phyloP scores from a whole-genome alignment of 306 rosid genomes.

The Fagus sylvatica region DNA sequence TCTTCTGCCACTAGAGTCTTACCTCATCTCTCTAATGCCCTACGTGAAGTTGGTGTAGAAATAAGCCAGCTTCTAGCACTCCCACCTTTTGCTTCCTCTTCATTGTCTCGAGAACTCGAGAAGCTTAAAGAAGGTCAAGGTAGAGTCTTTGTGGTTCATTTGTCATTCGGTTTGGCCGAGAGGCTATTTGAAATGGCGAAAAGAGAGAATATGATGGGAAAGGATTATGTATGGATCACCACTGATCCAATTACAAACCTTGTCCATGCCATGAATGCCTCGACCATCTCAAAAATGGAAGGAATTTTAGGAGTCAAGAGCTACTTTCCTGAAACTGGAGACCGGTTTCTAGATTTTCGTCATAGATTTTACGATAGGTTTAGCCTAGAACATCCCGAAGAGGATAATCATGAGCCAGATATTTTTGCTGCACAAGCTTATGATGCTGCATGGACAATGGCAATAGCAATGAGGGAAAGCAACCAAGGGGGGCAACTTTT shows the following conservation, averaged over 20 bases:
- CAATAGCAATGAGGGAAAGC: constrained; percentile 34
- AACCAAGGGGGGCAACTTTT: constrained; percentile 14
- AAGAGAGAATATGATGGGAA: constrained; percentile 48
- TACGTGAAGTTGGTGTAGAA: constrained; percentile 26
- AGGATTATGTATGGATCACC: constrained; percentile 54
- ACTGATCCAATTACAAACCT: constrained; percentile 49
- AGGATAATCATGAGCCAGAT: constrained; percentile 44
- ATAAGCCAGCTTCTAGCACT: constrained; percentile 28
- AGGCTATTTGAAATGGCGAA: constrained; percentile 37
- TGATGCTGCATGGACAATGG: constrained; percentile 45
- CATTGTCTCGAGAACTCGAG: constrained; percentile 35
- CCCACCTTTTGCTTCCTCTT: constrained; percentile 35
- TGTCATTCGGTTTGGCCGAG: constrained; percentile 33
- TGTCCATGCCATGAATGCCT: constrained; percentile 45
- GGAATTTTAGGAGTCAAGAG: constrained; percentile 50
- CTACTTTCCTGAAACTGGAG: constrained; percentile 21
- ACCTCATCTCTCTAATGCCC: constrained; percentile 31
- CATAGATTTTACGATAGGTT: constrained; percentile 23
- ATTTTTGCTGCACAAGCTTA: constrained; percentile 44
- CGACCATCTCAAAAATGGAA: constrained; percentile 42
- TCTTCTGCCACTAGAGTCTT: constrained; percentile 29
- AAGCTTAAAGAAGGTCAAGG: constrained; percentile 33
- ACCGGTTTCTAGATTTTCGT: constrained; percentile 18
- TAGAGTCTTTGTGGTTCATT: constrained; percentile 44
- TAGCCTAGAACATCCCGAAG: constrained; percentile 31